Conservation (phyloP, 1,284 basidiomycete genomes). For the Entoloma clypeatum region DNA sequence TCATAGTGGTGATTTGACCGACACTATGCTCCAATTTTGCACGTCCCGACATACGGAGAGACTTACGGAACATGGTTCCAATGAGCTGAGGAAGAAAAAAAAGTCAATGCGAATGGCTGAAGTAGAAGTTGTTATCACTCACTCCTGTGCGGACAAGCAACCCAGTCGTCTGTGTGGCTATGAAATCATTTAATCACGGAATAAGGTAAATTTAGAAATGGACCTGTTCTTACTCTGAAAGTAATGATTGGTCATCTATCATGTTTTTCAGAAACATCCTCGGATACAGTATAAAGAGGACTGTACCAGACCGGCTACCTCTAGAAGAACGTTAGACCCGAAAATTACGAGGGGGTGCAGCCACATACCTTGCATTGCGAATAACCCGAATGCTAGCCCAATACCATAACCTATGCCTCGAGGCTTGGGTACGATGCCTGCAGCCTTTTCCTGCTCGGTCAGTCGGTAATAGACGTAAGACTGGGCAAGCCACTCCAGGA, state of each 20-base stretch:
- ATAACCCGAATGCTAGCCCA: conserved; percentile 52
- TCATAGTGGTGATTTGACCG: conserved; percentile 70
- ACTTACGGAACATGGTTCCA: conserved; percentile 67
- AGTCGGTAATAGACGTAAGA: conserved; percentile 47
- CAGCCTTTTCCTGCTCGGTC: conserved; percentile 33
- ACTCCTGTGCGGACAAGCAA: conserved; percentile 49
- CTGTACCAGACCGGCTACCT: conserved; percentile 47
- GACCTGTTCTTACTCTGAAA: conserved; percentile 35
- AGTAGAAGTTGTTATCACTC: not conserved
- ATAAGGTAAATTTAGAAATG: not conserved
- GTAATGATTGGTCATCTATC: conserved; percentile 49
- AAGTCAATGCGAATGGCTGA: not conserved
- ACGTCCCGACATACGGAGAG: conserved; percentile 63
- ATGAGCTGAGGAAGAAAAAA: conserved; percentile 45
- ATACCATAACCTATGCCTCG: conserved; percentile 55
- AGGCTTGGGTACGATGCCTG: conserved; percentile 34
- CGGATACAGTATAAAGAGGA: not conserved
- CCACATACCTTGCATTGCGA: conserved; percentile 60
- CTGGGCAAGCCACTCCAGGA: conserved; percentile 60
- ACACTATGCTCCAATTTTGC: conserved; percentile 56
- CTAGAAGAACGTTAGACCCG: conserved; percentile 25
- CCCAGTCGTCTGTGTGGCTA: conserved; percentile 52
- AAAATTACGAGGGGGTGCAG: not conserved
- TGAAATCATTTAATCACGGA: not conserved
- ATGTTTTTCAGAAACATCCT: not conserved